phyloP scores from a whole-genome alignment of 23 red algal genomes.

The Gracilariopsis chorda region DNA sequence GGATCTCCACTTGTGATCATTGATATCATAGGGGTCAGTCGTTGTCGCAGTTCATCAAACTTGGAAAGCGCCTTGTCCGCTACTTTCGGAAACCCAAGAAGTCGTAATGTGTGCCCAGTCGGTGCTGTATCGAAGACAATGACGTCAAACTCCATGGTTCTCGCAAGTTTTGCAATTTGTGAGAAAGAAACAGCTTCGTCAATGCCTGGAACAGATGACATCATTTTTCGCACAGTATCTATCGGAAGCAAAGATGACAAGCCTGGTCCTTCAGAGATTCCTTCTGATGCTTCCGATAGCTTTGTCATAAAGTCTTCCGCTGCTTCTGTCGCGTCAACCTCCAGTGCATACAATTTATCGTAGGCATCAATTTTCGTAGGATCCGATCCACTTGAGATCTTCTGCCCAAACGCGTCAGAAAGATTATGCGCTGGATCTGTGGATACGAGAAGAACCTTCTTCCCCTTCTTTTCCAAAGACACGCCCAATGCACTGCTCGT shows the following conservation, averaged over 20 bases:
- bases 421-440: conserved; percentile 99
- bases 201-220: conserved; percentile 86
- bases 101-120: conserved; percentile 91
- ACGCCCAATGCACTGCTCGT: conserved; percentile 81
- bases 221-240: conserved; percentile 76
- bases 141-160: conserved; percentile 73
- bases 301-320: conserved; percentile 40
- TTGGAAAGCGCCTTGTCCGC: conserved; percentile 72
- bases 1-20: conserved; percentile 76
- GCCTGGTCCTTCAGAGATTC: conserved; percentile 15
- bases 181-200: conserved; percentile 95
- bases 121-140: conserved; percentile 97
- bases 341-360: conserved; percentile 71
- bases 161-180: conserved; percentile 76
- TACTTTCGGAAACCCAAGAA: conserved; percentile 85
- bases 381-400: conserved; percentile 74
- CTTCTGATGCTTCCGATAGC: conserved; percentile 35
- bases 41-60: conserved; percentile 58
- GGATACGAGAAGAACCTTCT: conserved; percentile 84
- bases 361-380: conserved; percentile 69
- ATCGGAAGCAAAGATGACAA: conserved; percentile 38
- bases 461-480: conserved; percentile 58
- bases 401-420: conserved; percentile 89
- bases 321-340: conserved; percentile 76
- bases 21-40: conserved; percentile 53